Evolutionary conservation across 139 green algal species (phyloP), one percentile per base, ranked within the genome.

Genomic region (Chlamydomonas incerta): DNA sequence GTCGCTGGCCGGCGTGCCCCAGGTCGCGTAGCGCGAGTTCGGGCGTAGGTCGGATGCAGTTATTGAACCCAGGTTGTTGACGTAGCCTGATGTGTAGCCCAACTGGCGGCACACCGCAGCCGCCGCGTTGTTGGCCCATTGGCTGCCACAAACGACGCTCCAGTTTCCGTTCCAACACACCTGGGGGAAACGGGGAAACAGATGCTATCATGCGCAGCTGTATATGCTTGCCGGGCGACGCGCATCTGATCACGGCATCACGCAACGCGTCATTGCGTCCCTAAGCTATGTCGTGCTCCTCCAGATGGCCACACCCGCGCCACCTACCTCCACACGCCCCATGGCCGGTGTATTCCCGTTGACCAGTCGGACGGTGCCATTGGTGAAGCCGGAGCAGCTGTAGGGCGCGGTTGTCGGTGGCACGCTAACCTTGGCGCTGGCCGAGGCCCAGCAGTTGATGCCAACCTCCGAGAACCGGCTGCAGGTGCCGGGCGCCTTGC

Each of bases 261-360:
- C 52, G 13, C 52, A 23, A 58, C 52, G 15, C 11, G 15, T 58
- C n/a, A n/a, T n/a, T n/a, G n/a, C n/a, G n/a, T n/a, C n/a, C n/a
- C n/a, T n/a, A n/a, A n/a, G n/a, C n/a, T n/a, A n/a, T n/a, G n/a
- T n/a, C n/a, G n/a, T n/a, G n/a, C 14, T 4, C 1, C 1, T 72
- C 1, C 6, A 46, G n/a, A n/a, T n/a, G n/a, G n/a, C n/a, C n/a
- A n/a, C n/a, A n/a, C n/a, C n/a, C n/a, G n/a, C n/a, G n/a, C 8
- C 68, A 50, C 68, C 10, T 33, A 83, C 76, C 76, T 83, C 76
- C 4, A 83, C 76, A 13, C 76, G 60, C 10, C 76, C 76, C 62
- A 74, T 73, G 37, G 62, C 76, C 9, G 62, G 62, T 2, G 62
- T 11, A 33, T 33, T 63, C 18, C 76, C 76, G n/a, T 83, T 83